phyloP scores from a whole-genome alignment of 2,329 filamentous ascomycete genomes.

The Thermomyces lanuginosus region DNA sequence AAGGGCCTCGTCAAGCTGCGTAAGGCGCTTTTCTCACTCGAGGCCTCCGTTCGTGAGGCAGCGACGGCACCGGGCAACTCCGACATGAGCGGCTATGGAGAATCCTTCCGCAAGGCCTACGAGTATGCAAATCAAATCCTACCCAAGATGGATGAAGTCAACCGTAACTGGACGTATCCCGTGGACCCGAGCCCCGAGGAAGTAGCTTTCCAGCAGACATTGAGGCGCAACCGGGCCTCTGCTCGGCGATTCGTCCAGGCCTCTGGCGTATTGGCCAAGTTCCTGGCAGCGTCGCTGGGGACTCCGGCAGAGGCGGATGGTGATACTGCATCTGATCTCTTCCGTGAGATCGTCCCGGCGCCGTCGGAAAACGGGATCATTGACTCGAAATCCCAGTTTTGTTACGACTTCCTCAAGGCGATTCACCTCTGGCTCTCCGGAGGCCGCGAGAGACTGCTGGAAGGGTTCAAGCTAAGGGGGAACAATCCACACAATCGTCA shows the following conservation, averaged over 20 bases:
- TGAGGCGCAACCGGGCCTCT: slow-evolving; percentile 40
- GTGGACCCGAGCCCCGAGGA: slow-evolving; percentile 38
- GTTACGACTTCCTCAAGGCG: slow-evolving; percentile 49
- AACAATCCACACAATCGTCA: slow-evolving; percentile 23
- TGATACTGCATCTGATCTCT: slow-evolving; percentile 25
- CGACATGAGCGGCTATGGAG: slow-evolving; percentile 18
- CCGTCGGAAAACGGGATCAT: slow-evolving; percentile 26
- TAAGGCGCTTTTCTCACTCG: slow-evolving; percentile 39
- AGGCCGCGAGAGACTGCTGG: slow-evolving; percentile 37
- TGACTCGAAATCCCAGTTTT: slow-evolving; percentile 35
- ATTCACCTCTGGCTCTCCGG: slow-evolving; percentile 47
- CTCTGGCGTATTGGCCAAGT: slow-evolving; percentile 39
- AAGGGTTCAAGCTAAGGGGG: slow-evolving; percentile 38
- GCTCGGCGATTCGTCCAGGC: slow-evolving; percentile 47
- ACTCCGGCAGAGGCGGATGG: slow-evolving; percentile 25
- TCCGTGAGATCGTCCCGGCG: slow-evolving; percentile 34
- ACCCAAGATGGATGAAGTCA: slow-evolving; percentile 41
- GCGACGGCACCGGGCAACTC: slow-evolving; percentile 12
- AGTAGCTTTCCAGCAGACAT: slow-evolving; percentile 38
- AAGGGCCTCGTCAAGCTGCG: slow-evolving; percentile 39
- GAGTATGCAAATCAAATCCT: slow-evolving; percentile 33
- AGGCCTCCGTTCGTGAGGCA: slow-evolving; percentile 17
- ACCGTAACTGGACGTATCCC: slow-evolving; percentile 42
- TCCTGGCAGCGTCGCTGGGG: slow-evolving; percentile 38
- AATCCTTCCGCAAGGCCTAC: slow-evolving; percentile 26